Percentiles rank a stretch among this genome's conserved stretches.
Conservation (phyloP, 2,329 filamentous ascomycete genomes). For the Gaeumannomyces tritici region DNA sequence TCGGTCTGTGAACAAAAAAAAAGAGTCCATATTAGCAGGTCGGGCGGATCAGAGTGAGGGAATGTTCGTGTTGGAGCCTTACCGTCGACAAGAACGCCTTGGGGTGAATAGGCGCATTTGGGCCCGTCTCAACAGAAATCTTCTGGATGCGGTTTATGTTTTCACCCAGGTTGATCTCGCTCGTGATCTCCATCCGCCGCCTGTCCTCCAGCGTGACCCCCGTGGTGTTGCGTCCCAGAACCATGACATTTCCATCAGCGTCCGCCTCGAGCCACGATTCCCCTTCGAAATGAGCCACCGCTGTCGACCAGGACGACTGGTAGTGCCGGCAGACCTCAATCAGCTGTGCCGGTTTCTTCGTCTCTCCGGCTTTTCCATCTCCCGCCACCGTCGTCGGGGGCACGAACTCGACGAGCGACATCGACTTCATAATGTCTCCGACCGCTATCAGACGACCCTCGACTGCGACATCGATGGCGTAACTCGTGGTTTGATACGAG, state of each 20-base stretch:
- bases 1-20: conserved; percentile 52
- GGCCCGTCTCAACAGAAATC: conserved; percentile 56
- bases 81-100: conserved; percentile 85
- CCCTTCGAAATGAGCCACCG: conserved; percentile 56
- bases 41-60: neutral
- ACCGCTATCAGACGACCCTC: conserved; percentile 69
- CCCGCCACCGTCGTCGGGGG: conserved; percentile 28
- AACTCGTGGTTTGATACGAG: conserved; percentile 71
- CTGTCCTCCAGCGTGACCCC: conserved; percentile 69
- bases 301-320: conserved; percentile 73
- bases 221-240: conserved; percentile 61
- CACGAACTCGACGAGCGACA: conserved; percentile 66
- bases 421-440: conserved; percentile 88
- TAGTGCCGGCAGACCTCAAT: conserved; percentile 71
- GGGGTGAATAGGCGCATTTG: conserved; percentile 62
- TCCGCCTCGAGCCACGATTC: conserved; percentile 78
- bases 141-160: conserved; percentile 83
- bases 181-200: conserved; percentile 59
- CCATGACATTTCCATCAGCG: conserved; percentile 76
- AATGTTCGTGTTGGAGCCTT: conserved; percentile 24
- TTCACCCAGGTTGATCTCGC: conserved; percentile 81
- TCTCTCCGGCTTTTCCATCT: conserved; percentile 13
- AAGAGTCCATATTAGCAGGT: neutral
- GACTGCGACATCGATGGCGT: conserved; percentile 72
- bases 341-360: conserved; percentile 42